Evolutionary conservation across 2,329 filamentous ascomycete species (phyloP).

Genomic region (Orbilia oligospora): DNA sequence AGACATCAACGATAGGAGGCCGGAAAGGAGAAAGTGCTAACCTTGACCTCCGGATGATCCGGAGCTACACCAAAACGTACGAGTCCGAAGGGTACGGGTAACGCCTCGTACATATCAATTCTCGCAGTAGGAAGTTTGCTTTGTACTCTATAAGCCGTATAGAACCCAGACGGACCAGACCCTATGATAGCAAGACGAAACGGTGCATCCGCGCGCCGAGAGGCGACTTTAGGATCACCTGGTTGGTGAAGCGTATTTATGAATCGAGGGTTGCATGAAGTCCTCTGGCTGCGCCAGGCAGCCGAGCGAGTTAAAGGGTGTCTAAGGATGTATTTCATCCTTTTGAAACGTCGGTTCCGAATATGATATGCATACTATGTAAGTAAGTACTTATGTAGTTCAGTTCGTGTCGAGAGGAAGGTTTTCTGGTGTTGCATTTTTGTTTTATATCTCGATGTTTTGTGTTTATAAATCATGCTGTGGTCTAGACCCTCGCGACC

Average conservation of each 20-base stretch:
- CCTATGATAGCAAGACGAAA: constrained; percentile 90
- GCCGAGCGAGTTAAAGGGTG: not conserved
- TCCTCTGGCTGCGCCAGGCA: not conserved
- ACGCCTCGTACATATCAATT: constrained; percentile 95
- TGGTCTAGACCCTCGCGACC: constrained; percentile 41
- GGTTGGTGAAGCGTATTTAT: constrained; percentile 29
- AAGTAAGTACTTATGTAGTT: too few species aligned
- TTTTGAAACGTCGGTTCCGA: constrained; percentile 3
- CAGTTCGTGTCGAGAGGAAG: not conserved
- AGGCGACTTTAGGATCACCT: constrained; percentile 42
- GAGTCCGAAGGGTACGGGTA: constrained; percentile 92
- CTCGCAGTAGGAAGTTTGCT: constrained; percentile 78
- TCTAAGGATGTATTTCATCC: constrained; percentile 28
- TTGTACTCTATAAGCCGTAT: constrained; percentile 89
- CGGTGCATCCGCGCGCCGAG: constrained; percentile 65
- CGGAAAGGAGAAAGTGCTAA: constrained; percentile 67
- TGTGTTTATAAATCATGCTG: constrained; percentile 44
- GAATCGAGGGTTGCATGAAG: not conserved
- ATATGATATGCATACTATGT: not conserved
- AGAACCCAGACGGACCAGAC: constrained; percentile 96
- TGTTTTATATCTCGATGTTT: constrained; percentile 26
- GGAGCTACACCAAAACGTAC: constrained; percentile 97
- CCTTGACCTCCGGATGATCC: constrained; percentile 98
- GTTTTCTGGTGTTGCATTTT: constrained; percentile 49
- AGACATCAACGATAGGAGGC: too few species aligned